A percentile compares a stretch with the other conserved stretches of the same genome.
phyloP scores from a whole-genome alignment of 2,329 filamentous ascomycete species.

The Claviceps sp. region DNA sequence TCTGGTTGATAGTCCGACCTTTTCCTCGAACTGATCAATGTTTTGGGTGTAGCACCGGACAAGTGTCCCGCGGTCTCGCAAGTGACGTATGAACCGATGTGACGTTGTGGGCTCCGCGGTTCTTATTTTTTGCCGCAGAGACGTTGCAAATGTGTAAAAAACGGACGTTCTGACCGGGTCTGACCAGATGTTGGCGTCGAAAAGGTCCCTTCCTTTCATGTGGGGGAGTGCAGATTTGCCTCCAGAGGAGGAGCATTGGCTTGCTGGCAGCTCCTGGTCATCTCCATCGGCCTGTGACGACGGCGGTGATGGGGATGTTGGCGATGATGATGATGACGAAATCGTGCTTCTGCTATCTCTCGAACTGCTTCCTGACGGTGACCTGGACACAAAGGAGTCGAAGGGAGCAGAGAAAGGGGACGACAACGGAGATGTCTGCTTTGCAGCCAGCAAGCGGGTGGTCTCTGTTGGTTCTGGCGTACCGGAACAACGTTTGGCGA shows the following conservation, averaged over 20 bases:
- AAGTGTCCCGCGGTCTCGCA: slow-evolving; percentile 54
- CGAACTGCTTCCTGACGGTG: slow-evolving; percentile 18
- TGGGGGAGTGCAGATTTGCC: slow-evolving; percentile 34
- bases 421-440: slow-evolving; percentile 34
- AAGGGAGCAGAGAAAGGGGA: slow-evolving; percentile 41
- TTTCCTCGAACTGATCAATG: slow-evolving; percentile 60
- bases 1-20: slow-evolving; percentile 52
- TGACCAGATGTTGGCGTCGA: slow-evolving; percentile 57
- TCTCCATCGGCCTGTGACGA: slow-evolving; percentile 30
- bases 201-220: slow-evolving; percentile 58
- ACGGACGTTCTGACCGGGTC: slow-evolving; percentile 55
- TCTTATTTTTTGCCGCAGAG: slow-evolving; percentile 48
- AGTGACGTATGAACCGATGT: slow-evolving; percentile 54
- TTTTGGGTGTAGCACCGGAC: slow-evolving; percentile 65
- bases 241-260: slow-evolving; percentile 22
- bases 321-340: no score
- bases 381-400: slow-evolving; percentile 32
- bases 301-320: slow-evolving; percentile 1
- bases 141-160: slow-evolving; percentile 61
- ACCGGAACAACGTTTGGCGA: no score
- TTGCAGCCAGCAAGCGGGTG: no score
- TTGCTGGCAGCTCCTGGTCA: slow-evolving; percentile 24
- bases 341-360: no score
- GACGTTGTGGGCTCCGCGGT: slow-evolving; percentile 51
- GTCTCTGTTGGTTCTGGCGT: no score